These are phyloP conservation scores for Thelephora terrestris DNA, from an alignment of 1,284 basidiomycete species.

Conservation along the genomic window DNA sequence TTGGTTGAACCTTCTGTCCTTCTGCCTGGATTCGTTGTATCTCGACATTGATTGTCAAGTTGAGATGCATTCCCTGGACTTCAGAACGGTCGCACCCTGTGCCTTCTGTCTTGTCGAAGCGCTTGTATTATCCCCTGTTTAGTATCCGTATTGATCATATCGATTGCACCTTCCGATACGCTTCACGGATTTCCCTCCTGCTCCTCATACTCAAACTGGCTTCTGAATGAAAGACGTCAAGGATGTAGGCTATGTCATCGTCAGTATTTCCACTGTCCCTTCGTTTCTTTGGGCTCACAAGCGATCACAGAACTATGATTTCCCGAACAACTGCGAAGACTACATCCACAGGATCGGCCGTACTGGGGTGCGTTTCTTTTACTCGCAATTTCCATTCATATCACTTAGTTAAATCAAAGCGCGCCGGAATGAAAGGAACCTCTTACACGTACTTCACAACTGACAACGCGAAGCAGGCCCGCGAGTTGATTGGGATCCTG, in stretches of 20 bases:
- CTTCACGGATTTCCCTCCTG: conserved; percentile 28
- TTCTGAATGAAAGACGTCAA: conserved; percentile 68
- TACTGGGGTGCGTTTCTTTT: conserved; percentile 51
- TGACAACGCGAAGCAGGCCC: conserved; percentile 90
- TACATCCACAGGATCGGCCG: conserved; percentile 92
- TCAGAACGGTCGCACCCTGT: conserved; percentile 24
- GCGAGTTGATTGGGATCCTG: conserved; percentile 84
- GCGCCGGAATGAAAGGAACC: conserved; percentile 82
- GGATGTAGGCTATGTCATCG: conserved; percentile 89
- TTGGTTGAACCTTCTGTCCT: conserved; percentile 37
- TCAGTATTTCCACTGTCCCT: conserved; percentile 32
- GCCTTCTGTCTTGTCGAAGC: conserved; percentile 35
- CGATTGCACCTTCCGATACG: conserved; percentile 19
- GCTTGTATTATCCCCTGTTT: conserved; percentile 37
- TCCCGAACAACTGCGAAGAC: conserved; percentile 94
- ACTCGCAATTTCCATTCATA: conserved; percentile 7
- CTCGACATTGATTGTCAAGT: conserved; percentile 21
- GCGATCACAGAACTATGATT: conserved; percentile 77
- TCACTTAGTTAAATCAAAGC: conserved; percentile 32
- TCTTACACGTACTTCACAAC: conserved; percentile 96
- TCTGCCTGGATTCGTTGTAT: conserved; percentile 35
- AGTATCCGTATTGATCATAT: conserved; percentile 47
- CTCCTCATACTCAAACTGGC: conserved; percentile 23
- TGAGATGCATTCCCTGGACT: conserved; percentile 26
- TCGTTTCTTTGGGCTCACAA: conserved; percentile 14